Base-by-base conservation (phyloP, 2,329 filamentous ascomycete species). In the Fusarium heterosporum region DNA sequence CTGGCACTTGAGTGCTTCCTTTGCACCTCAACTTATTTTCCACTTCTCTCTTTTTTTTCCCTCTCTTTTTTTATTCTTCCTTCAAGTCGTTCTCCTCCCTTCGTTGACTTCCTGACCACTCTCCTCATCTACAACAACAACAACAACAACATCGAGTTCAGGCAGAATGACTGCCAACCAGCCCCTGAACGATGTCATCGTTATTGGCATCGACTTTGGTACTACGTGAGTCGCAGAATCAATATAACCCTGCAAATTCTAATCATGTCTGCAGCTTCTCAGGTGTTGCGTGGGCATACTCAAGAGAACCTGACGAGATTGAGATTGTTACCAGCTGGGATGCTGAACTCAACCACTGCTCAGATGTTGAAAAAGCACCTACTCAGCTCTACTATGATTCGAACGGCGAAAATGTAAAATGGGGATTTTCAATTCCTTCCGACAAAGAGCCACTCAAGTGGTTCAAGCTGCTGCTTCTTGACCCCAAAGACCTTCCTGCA, bases 181-280 rank as follows among this genome's bases (percentile, higher is more conserved):
- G 14, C 48, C 41, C 3, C 41, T 11, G 7, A 36, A 60, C 3
- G 61, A 74, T 52, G 22, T n/a, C 7, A 70, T 82, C 4, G 61
- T 81, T 12, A 67, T 83, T 14, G 78, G 81, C 0, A 77, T 84
- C 8, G 82, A 84, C 30, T 83, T 84, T 41, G 82, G 82, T 1
- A 84, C 83, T 0, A 84, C 82, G 71, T 82, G 57, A 55, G 75
- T 67, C 1, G 1, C 8, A 32, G 2, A 26, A 10, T n/a, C 13
- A 17, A 14, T 4, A 5, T 6, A 8, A 6, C 4, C 6, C 4
- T 12, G 2, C 4, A 3, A 4, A 11, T 8, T 3, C 46, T 64
- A 2, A 66, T 12, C 2, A 2, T 7, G 3, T 11, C 3, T 3
- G 1, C 17, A 80, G 78, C 0, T 79, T 73, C 57, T 82, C 80